A percentile compares a stretch with the other conserved stretches of the same genome.
phyloP scores from a whole-genome alignment of 1,284 basidiomycete genomes.

The Erythrobasidium hasegawianum region DNA sequence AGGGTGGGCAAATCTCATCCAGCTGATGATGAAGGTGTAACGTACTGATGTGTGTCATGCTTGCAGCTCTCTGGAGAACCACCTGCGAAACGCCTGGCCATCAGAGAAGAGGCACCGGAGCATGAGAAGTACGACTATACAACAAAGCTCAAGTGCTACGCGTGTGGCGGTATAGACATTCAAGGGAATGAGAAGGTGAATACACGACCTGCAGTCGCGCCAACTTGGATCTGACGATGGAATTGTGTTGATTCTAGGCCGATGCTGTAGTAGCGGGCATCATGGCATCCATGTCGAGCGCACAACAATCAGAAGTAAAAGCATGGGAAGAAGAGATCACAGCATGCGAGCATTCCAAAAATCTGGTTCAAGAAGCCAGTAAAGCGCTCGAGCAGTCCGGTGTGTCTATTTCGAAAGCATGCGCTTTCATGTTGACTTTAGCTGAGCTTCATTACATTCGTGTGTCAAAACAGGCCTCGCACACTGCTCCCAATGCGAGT shows the following conservation, averaged over 20 bases:
- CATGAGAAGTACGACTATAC: constrained; percentile 78
- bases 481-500: constrained; percentile 70
- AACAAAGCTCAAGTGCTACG: constrained; percentile 71
- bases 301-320: constrained; percentile 88
- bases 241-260: no score
- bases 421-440: not conserved
- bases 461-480: constrained; percentile 60
- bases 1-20: not conserved
- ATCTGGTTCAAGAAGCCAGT: constrained; percentile 63
- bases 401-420: constrained; percentile 41
- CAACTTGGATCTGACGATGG: not conserved
- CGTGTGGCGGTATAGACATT: constrained; percentile 53
- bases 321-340: constrained; percentile 95
- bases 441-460: no score
- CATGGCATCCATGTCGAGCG: constrained; percentile 78
- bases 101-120: constrained; percentile 69
- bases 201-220: not conserved
- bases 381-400: constrained; percentile 59
- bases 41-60: not conserved
- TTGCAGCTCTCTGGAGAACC: constrained; percentile 64
- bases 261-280: constrained; percentile 63
- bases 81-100: constrained; percentile 84
- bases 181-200: constrained; percentile 44
- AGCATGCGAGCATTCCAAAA: constrained; percentile 80
- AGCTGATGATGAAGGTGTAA: not conserved